Evolutionary conservation across 805 yeast genomes (phyloP).

Genomic region (Wickerhamomyces sydowiorum): DNA sequence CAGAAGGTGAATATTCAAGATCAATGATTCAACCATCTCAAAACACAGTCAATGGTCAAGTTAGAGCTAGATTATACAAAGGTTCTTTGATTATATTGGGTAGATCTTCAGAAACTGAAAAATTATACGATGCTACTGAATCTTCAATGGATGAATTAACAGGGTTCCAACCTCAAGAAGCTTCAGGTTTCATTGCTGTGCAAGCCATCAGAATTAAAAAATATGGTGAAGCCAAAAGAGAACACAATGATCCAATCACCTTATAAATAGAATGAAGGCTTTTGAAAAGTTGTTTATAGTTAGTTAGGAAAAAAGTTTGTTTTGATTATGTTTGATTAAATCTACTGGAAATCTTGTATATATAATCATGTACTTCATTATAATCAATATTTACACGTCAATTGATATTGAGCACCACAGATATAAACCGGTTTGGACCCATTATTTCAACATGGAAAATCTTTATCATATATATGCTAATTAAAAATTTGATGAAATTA

Average conservation of each 20-base stretch:
- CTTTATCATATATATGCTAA: too few relatives aligned
- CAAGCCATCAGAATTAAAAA: slow-evolving; percentile 98
- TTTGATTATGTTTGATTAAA: too few relatives aligned
- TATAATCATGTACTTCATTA: too few relatives aligned
- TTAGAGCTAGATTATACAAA: slow-evolving; percentile 90
- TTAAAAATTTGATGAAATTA: too few relatives aligned
- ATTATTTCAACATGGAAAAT: too few relatives aligned
- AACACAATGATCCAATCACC: slow-evolving; percentile 49
- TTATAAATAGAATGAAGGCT: slow-evolving; percentile 17
- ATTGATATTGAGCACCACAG: too few relatives aligned
- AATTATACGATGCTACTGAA: slow-evolving; percentile 95
- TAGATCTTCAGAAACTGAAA: slow-evolving; percentile 93
- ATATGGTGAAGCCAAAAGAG: slow-evolving; percentile 93
- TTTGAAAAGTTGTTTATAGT: too few relatives aligned
- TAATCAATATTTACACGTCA: too few relatives aligned
- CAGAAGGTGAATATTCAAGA: slow-evolving; percentile 96
- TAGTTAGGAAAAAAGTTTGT: too few relatives aligned
- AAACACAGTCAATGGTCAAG: slow-evolving; percentile 91
- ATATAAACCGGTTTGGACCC: too few relatives aligned
- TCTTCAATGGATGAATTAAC: slow-evolving; percentile 99
- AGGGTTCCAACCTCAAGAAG: slow-evolving; percentile 95
- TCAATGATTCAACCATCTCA: slow-evolving; percentile 93
- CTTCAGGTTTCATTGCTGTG: slow-evolving; percentile 95
- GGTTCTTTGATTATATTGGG: slow-evolving; percentile 83
- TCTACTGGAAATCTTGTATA: too few relatives aligned